Conservation (phyloP, 768 basidiomycete genomes). For the Boletus sensibilis region DNA sequence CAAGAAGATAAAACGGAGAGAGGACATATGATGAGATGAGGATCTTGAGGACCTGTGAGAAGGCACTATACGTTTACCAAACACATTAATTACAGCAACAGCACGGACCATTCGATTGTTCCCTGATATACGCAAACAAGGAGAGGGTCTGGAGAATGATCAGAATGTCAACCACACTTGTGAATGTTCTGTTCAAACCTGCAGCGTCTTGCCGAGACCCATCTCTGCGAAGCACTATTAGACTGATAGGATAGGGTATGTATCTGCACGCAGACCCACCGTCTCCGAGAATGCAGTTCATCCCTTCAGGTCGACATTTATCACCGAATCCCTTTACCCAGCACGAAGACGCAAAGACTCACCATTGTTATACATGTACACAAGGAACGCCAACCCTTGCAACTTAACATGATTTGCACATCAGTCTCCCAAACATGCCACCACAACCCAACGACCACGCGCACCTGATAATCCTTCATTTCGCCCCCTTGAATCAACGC, state of each 20-base stretch:
- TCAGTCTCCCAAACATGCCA: not conserved
- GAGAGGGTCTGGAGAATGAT: conserved; percentile 46
- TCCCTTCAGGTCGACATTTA: conserved; percentile 35
- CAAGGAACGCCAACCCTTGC: conserved; percentile 63
- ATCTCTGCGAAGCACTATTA: conserved; percentile 38
- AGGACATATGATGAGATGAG: conserved; percentile 73
- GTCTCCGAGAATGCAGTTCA: conserved; percentile 74
- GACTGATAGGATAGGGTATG: not conserved
- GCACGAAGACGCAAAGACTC: conserved; percentile 23
- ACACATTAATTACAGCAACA: not conserved
- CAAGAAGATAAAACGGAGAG: conserved; percentile 64
- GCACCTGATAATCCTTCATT: conserved; percentile 73
- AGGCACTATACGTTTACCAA: not conserved
- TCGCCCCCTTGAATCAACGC: conserved; percentile 49
- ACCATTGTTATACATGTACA: conserved; percentile 68
- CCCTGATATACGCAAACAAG: conserved; percentile 66
- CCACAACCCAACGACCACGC: conserved; percentile 7
- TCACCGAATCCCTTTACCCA: not conserved
- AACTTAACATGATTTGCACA: conserved; percentile 34
- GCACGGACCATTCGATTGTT: conserved; percentile 43
- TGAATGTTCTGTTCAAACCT: conserved; percentile 33
- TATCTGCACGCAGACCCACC: conserved; percentile 37
- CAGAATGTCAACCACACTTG: not conserved
- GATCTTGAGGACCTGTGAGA: conserved; percentile 42
- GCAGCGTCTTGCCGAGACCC: conserved; percentile 66